phyloP scores from a whole-genome alignment of 208 protist genomes.

The Angomonas deanei region DNA sequence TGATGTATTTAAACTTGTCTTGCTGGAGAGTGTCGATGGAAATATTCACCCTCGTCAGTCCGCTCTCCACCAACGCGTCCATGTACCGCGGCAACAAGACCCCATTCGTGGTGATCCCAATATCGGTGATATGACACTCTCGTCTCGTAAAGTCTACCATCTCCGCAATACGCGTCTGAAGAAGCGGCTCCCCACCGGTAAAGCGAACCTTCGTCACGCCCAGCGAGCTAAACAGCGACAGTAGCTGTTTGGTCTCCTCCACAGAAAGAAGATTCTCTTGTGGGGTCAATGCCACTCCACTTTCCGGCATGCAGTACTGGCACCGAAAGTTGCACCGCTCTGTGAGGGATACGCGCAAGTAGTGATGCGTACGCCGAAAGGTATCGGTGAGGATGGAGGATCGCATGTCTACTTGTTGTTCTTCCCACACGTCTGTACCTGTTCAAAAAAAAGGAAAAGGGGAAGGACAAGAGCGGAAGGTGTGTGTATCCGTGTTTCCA shows the following conservation, averaged over 20 bases:
- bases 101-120: not conserved
- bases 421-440: not conserved
- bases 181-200: not conserved
- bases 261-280: not conserved
- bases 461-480: not conserved
- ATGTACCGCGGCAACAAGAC: not conserved
- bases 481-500: not conserved
- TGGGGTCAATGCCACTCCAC: not conserved
- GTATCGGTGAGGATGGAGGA: not conserved
- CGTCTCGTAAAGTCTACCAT: not conserved
- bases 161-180: not conserved
- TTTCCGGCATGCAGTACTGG: not conserved
- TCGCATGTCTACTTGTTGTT: no score
- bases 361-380: not conserved
- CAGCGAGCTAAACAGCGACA: not conserved
- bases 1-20: not conserved
- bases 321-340: constrained; percentile 1
- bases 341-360: not conserved
- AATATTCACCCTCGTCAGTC: not conserved
- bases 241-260: not conserved
- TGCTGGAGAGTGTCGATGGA: not conserved
- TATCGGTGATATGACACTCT: not conserved
- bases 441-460: not conserved
- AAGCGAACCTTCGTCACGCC: not conserved
- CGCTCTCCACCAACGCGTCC: not conserved